phyloP scores from a whole-genome alignment of 2,329 filamentous ascomycete species.

The Trichophaea hybrida region DNA sequence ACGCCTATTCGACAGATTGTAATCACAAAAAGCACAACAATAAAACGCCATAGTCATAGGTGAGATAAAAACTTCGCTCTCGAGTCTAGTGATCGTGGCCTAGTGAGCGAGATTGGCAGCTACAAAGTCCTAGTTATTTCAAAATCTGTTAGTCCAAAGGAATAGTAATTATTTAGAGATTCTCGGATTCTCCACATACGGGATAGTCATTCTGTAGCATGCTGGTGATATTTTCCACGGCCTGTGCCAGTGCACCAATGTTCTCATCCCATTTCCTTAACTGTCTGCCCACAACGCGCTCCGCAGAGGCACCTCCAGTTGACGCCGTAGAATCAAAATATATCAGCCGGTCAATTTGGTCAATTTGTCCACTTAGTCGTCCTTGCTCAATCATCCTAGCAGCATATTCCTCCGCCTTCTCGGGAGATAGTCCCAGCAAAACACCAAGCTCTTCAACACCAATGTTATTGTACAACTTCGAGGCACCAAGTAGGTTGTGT shows the following conservation, averaged over 20 bases:
- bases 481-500: slow-evolving; percentile 83
- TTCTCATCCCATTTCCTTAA: slow-evolving; percentile 77
- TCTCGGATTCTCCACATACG: slow-evolving; percentile 34
- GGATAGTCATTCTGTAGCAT: slow-evolving; percentile 70
- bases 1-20: not conserved
- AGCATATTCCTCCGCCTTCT: slow-evolving; percentile 79
- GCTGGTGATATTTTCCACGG: slow-evolving; percentile 75
- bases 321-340: slow-evolving; percentile 51
- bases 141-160: not conserved
- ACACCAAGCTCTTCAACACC: slow-evolving; percentile 58
- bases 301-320: slow-evolving; percentile 13
- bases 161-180: not conserved
- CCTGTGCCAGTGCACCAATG: slow-evolving; percentile 71
- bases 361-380: slow-evolving; percentile 71
- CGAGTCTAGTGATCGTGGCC: not conserved
- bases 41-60: not conserved
- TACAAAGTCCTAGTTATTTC: not conserved
- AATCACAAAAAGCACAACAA: not conserved
- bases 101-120: not conserved
- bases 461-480: slow-evolving; percentile 65
- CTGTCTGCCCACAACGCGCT: slow-evolving; percentile 36
- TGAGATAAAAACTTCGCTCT: not conserved
- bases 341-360: slow-evolving; percentile 80
- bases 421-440: slow-evolving; percentile 62
- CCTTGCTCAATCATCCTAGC: slow-evolving; percentile 94